Evolutionary conservation across 1,284 basidiomycete genomes (phyloP), one percentile per base, ranked within the genome.

Genomic region (Takashimella tepidaria): DNA sequence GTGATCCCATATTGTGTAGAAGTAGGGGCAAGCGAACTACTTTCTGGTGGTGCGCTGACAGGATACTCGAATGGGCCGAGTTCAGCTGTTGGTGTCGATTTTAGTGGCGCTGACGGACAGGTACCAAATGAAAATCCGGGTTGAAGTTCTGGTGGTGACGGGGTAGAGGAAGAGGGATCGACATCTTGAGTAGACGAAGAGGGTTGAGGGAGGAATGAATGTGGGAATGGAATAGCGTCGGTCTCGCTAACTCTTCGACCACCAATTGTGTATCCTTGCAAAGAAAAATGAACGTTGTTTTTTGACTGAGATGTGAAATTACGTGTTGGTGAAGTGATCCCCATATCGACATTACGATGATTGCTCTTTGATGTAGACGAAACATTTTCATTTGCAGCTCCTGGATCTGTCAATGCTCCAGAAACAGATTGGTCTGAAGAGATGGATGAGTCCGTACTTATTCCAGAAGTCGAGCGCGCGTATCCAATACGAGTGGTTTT

Each of bases 61-160:
- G 67, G 67, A 51, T 69, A 69, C 53, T 69, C 67, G 57, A 69
- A 69, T 11, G 59, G 59, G 10, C 67, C 67, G 43, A 66, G 58
- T 47, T 69, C 67, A 2, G 62, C 60, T 1, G 62, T 62, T 5
- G 67, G 67, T 5, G 67, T 69, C 23, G 64, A 57, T 2, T 57
- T 31, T 23, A 63, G 55, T 1, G 58, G 50, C 8, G 13, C 12
- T 1, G 54, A 53, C 1, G 61, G 55, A 21, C 59, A 63, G n/a
- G 57, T 48, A 19, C 61, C 61, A 37, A 61, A 63, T 3, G 53
- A 43, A 49, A 61, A 63, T 1, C 49, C 59, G 16, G 49, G 55
- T 6, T 24, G 25, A 16, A 57, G 60, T 13, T 56, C 41, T 6
- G 47, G 41, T 22, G 51, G 31, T 16, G 8, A 40, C 19, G 50